Evolutionary conservation across 2,329 filamentous ascomycete genomes (phyloP).

Genomic region (Metarhizium brunneum): DNA sequence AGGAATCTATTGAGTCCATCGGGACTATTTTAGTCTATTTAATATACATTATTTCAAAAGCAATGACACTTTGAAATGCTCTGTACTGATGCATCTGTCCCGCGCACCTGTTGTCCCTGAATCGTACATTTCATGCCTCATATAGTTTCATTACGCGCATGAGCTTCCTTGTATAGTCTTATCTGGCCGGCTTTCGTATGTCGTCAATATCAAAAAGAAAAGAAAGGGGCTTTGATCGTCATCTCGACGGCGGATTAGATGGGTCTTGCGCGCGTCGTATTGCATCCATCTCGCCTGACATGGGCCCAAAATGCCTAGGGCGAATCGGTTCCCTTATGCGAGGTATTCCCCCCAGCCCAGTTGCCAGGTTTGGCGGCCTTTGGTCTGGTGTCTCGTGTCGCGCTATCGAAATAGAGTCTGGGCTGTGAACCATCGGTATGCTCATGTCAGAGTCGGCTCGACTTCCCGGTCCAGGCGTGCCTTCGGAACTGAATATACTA

Average conservation of each 20-base stretch:
- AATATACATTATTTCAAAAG: no score
- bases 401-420: slow-evolving; percentile 4
- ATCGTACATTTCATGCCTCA: background rate
- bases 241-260: slow-evolving; percentile 4
- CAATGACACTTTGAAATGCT: no score
- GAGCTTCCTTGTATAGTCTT: no score
- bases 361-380: background rate
- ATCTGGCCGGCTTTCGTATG: background rate
- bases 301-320: background rate
- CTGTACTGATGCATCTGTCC: no score
- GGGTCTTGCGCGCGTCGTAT: background rate
- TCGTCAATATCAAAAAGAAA: background rate
- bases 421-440: slow-evolving; percentile 6
- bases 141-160: background rate
- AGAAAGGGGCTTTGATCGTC: background rate
- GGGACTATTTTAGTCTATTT: no score
- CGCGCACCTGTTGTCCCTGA: no score
- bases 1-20: no score
- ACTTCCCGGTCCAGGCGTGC: slow-evolving; percentile 5
- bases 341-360: slow-evolving; percentile 1
- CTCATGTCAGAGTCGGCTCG: slow-evolving; percentile 7
- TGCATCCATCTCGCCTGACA: background rate
- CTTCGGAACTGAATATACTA: background rate
- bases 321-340: slow-evolving; percentile 3
- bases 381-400: background rate